A percentile compares a stretch with the other conserved stretches of the same genome.
Conservation (phyloP, 1,284 basidiomycete species). For the Ustilago sp. region DNA sequence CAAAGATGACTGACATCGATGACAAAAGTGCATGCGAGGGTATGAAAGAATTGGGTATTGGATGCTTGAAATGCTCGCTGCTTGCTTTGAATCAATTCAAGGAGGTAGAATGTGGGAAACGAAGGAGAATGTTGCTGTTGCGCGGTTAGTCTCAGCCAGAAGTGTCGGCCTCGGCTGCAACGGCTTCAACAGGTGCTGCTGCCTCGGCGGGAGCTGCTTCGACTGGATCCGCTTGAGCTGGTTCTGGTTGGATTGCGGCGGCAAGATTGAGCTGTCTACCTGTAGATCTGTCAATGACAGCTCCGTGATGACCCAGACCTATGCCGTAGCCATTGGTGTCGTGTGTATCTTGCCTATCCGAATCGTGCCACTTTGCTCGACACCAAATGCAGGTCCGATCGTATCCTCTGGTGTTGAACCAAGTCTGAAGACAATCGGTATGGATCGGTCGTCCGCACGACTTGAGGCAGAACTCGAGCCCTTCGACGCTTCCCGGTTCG, state of each 20-base stretch:
- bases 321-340: conserved; percentile 39
- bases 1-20: neutral
- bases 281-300: conserved; percentile 21
- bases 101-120: neutral
- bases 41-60: neutral
- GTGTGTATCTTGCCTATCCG: neutral
- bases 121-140: neutral
- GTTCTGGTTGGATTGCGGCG: conserved; percentile 18
- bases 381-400: conserved; percentile 47
- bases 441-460: conserved; percentile 51
- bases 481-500: conserved; percentile 33
- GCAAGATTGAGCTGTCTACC: conserved; percentile 46
- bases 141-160: conserved; percentile 1
- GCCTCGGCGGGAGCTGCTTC: neutral
- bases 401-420: conserved; percentile 34
- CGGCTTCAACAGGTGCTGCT: neutral
- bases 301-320: conserved; percentile 18
- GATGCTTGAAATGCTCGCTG: neutral
- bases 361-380: conserved; percentile 34
- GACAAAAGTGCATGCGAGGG: neutral
- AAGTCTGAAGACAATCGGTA: conserved; percentile 41
- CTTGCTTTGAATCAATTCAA: neutral
- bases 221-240: neutral
- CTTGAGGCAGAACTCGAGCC: conserved; percentile 41
- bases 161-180: conserved; percentile 6